Percentiles rank a stretch among this genome's conserved stretches.
Evolutionary conservation across 495 filamentous ascomycete genomes (phyloP).

Genomic region (Daldinia concentrica): DNA sequence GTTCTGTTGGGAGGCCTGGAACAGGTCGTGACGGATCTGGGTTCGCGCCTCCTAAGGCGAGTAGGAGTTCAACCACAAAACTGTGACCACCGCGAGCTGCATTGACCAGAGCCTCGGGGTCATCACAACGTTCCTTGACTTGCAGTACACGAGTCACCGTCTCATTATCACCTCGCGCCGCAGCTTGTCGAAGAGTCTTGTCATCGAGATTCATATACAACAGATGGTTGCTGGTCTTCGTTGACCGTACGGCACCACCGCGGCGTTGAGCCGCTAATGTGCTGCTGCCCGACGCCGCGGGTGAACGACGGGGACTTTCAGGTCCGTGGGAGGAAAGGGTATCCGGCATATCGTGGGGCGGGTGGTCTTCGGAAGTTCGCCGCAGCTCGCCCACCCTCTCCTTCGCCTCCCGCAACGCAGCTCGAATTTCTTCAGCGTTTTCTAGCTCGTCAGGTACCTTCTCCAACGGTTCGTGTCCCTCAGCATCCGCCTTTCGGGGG

Average conservation of each 20-base stretch:
- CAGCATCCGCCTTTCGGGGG: constrained; percentile 83
- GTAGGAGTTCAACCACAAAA: constrained; percentile 81
- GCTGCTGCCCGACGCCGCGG: constrained; percentile 55
- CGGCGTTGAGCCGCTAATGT: constrained; percentile 50
- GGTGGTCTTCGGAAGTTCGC: constrained; percentile 72
- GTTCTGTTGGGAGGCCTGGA: constrained; percentile 57
- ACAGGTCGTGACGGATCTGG: constrained; percentile 79
- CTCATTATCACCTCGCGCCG: constrained; percentile 81
- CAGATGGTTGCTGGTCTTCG: constrained; percentile 64
- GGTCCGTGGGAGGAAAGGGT: constrained; percentile 72
- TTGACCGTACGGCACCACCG: constrained; percentile 58
- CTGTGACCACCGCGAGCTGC: constrained; percentile 94
- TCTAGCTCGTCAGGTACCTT: constrained; percentile 76
- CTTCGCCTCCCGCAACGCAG: constrained; percentile 62
- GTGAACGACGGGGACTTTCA: constrained; percentile 72
- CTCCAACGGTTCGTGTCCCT: constrained; percentile 88
- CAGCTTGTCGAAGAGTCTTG: constrained; percentile 81
- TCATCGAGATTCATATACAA: constrained; percentile 65
- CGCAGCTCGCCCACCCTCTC: constrained; percentile 59
- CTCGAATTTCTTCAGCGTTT: constrained; percentile 66
- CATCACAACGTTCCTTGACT: constrained; percentile 72
- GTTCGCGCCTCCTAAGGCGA: constrained; percentile 81
- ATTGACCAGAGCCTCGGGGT: constrained; percentile 85
- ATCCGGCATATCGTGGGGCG: constrained; percentile 60
- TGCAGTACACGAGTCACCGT: constrained; percentile 83